phyloP scores from a whole-genome alignment of 805 yeast genomes.

The Pichia kluyveri region DNA sequence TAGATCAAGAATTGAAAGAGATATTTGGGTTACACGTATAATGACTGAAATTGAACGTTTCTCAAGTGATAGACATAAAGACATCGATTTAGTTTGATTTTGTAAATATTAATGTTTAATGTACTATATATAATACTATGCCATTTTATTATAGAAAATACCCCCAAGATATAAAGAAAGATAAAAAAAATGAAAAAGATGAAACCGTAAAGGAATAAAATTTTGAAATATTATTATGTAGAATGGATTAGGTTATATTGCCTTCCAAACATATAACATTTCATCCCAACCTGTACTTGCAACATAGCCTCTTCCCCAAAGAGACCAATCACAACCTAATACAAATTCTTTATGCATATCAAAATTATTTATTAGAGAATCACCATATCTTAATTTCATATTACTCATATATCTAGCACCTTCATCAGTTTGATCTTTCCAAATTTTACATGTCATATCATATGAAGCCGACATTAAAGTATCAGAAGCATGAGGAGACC shows the following conservation, averaged over 20 bases:
- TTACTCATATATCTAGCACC: conserved; percentile 40
- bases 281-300: conserved; percentile 97
- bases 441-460: conserved; percentile 86
- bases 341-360: conserved; percentile 79
- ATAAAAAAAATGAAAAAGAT: too few relatives aligned
- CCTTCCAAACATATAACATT: conserved; percentile 84
- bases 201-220: too few relatives aligned
- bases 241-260: conserved; percentile 24
- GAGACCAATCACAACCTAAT: conserved; percentile 87
- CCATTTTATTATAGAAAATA: too few relatives aligned
- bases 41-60: conserved; percentile 36
- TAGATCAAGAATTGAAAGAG: conserved; percentile 72
- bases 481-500: conserved; percentile 84
- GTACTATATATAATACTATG: too few relatives aligned
- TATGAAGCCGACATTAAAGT: conserved; percentile 70
- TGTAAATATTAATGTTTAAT: too few relatives aligned
- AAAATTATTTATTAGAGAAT: conserved; percentile 52
- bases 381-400: conserved; percentile 36
- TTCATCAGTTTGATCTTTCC: conserved; percentile 67
- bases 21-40: conserved; percentile 61
- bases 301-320: conserved; percentile 96
- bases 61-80: conserved; percentile 6
- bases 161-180: too few relatives aligned
- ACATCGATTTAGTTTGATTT: background rate
- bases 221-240: background rate